Percentiles rank a stretch among this genome's conserved stretches.
phyloP scores from a whole-genome alignment of 257 asterid species.

The Forsythia suspensa region DNA sequence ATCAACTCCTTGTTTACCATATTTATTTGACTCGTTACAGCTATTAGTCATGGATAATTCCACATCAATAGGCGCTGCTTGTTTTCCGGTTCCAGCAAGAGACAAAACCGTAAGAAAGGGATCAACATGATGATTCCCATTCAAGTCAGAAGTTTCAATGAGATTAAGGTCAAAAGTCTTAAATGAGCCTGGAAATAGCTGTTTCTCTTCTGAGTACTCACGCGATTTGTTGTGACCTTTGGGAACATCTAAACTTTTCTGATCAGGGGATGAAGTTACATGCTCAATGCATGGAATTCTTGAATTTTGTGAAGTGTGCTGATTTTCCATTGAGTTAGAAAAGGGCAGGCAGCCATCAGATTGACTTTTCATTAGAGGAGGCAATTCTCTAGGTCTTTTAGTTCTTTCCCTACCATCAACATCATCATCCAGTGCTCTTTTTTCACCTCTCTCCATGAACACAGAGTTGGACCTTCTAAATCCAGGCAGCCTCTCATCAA shows the following conservation, averaged over 20 bases:
- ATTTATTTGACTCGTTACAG: slow-evolving; percentile 32
- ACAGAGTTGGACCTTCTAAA: slow-evolving; percentile 40
- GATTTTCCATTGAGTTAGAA: slow-evolving; percentile 44
- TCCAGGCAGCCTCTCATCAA: slow-evolving; percentile 37
- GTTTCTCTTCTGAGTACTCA: slow-evolving; percentile 60
- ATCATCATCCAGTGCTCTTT: slow-evolving; percentile 46
- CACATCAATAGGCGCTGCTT: slow-evolving; percentile 49
- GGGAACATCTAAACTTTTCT: slow-evolving; percentile 47
- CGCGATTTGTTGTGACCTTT: slow-evolving; percentile 37
- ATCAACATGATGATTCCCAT: slow-evolving; percentile 49
- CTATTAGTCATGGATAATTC: slow-evolving; percentile 61
- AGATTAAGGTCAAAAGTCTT: slow-evolving; percentile 90
- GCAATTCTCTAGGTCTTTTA: slow-evolving; percentile 56
- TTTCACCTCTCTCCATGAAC: slow-evolving; percentile 52
- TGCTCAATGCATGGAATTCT: slow-evolving; percentile 36
- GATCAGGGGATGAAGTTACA: slow-evolving; percentile 41
- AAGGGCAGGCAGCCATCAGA: slow-evolving; percentile 37
- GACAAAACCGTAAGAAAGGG: slow-evolving; percentile 45
- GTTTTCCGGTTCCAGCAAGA: slow-evolving; percentile 40
- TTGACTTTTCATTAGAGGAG: slow-evolving; percentile 30
- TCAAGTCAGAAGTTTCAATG: slow-evolving; percentile 59
- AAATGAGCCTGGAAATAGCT: slow-evolving; percentile 67
- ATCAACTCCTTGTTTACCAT: slow-evolving; percentile 38
- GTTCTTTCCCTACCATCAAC: slow-evolving; percentile 42
- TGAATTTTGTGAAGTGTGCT: slow-evolving; percentile 40